phyloP scores from a whole-genome alignment of 495 filamentous ascomycete genomes.

The Physcia stellaris region DNA sequence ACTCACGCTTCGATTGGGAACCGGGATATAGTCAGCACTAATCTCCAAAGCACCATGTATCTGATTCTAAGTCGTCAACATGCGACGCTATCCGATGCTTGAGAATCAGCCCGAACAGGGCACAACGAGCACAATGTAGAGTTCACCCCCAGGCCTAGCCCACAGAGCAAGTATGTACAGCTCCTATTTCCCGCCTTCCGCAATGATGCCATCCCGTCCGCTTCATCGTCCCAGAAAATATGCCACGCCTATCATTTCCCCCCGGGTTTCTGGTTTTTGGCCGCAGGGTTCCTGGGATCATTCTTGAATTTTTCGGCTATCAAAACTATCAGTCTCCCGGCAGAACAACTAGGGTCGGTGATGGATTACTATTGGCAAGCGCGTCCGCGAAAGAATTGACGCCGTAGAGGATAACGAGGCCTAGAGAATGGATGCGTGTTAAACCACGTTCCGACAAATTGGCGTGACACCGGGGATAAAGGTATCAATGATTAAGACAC shows the following conservation, averaged over 20 bases:
- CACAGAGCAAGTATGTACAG: no score
- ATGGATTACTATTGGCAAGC: slow-evolving; percentile 63
- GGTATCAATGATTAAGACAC: not conserved
- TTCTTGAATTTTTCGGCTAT: slow-evolving; percentile 89
- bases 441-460: not conserved
- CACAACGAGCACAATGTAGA: no score
- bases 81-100: no score
- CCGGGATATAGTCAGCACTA: no score
- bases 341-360: no score
- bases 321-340: no score
- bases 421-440: slow-evolving; percentile 28
- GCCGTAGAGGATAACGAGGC: slow-evolving; percentile 72
- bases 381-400: slow-evolving; percentile 61
- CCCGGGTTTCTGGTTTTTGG: slow-evolving; percentile 35
- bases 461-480: not conserved
- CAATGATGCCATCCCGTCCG: not conserved
- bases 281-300: slow-evolving; percentile 79
- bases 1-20: no score
- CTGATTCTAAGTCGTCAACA: no score
- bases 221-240: not conserved
- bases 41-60: no score
- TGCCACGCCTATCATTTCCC: slow-evolving; percentile 1
- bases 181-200: slow-evolving; percentile 10
- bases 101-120: no score
- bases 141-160: no score